phyloP scores from a whole-genome alignment of 495 filamentous ascomycete genomes.

The Neurospora sublineolata region DNA sequence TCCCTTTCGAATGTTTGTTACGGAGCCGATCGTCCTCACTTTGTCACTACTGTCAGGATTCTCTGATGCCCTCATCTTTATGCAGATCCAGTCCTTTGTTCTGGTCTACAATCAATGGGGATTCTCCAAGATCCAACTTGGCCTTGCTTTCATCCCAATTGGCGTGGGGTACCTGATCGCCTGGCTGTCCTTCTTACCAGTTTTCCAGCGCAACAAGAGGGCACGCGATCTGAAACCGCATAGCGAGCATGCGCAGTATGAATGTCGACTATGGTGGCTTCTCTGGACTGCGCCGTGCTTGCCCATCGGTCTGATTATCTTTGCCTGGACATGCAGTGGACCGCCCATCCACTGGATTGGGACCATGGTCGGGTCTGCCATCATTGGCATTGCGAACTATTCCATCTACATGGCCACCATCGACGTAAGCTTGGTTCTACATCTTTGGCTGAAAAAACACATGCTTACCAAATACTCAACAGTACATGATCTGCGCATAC shows the following conservation, averaged over 20 bases:
- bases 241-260: constrained; percentile 49
- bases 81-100: constrained; percentile 57
- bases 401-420: constrained; percentile 72
- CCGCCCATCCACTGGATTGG: constrained; percentile 54
- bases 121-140: constrained; percentile 43
- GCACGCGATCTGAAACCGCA: constrained; percentile 40
- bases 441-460: not conserved
- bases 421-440: constrained; percentile 28
- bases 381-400: constrained; percentile 63
- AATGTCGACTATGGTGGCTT: constrained; percentile 44
- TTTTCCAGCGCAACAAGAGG: constrained; percentile 45
- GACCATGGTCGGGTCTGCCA: constrained; percentile 43
- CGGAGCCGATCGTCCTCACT: constrained; percentile 62
- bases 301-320: constrained; percentile 57
- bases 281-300: constrained; percentile 54
- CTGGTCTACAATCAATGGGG: constrained; percentile 56
- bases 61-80: constrained; percentile 72
- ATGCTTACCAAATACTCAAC: not conserved
- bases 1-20: constrained; percentile 68
- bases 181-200: constrained; percentile 52
- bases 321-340: constrained; percentile 54
- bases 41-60: constrained; percentile 66
- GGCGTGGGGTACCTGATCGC: constrained; percentile 54
- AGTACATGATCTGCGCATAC: constrained; percentile 73
- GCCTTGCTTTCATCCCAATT: constrained; percentile 53